Conservation (phyloP, 2,329 filamentous ascomycete genomes). For the Alternaria brassicae region DNA sequence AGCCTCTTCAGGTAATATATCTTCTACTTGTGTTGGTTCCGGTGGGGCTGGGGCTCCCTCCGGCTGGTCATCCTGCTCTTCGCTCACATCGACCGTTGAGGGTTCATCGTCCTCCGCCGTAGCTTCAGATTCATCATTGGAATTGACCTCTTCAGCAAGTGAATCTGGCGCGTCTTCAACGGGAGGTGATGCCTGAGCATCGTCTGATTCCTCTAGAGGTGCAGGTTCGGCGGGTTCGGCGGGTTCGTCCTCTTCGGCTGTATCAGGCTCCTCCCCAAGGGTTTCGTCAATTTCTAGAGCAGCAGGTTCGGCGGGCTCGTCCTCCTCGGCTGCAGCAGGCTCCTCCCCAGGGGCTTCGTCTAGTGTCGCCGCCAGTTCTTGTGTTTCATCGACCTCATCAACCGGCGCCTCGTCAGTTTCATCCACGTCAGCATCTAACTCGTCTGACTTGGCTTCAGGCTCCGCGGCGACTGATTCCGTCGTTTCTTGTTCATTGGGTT, state of each 20-base stretch:
- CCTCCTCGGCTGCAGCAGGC: neutral
- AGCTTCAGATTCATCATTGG: neutral
- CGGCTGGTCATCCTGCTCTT: neutral
- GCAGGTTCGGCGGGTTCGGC: neutral
- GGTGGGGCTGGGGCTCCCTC: conserved; percentile 6
- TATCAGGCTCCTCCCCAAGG: neutral
- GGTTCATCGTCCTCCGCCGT: conserved; percentile 3
- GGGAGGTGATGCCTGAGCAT: neutral
- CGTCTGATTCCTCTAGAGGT: neutral
- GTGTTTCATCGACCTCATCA: neutral
- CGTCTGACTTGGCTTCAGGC: neutral
- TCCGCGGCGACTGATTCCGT: conserved; percentile 1
- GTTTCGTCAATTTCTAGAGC: no score
- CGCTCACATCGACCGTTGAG: neutral
- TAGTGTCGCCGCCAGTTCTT: neutral
- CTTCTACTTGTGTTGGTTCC: conserved; percentile 4
- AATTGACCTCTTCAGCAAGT: neutral
- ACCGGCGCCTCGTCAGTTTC: neutral
- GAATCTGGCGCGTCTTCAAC: neutral
- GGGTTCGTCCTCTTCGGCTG: neutral
- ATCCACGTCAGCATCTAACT: neutral
- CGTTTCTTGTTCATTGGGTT: conserved; percentile 5
- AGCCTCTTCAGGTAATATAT: conserved; percentile 1
- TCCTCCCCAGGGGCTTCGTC: neutral
- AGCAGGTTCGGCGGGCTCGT: neutral